Base-by-base conservation (phyloP, 768 basidiomycete species). In the Goffeauzyma gilvescens region DNA sequence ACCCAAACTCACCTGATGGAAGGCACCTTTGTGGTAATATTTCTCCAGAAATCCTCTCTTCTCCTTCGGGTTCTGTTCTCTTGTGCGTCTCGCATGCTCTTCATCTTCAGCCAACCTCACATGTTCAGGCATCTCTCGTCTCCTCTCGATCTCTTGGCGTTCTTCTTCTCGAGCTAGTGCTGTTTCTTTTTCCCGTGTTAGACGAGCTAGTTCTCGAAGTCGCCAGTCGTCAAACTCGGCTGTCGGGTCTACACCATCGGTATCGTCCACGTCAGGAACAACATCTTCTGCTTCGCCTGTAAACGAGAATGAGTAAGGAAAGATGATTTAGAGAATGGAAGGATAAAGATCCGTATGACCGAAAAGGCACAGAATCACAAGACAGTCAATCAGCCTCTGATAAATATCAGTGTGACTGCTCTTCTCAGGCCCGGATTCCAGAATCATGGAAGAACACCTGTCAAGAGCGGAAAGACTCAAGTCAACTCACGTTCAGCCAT, bases 1-100 rank as follows among this genome's bases (percentile, higher is more conserved):
- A n/a, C n/a, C n/a, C n/a, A n/a, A n/a, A 58, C 71, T 24, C 46
- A 82, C 87, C 73, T 89, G 84, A 62, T 93, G 86, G 70, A 96
- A 98, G 46, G 90, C 93, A 54, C 93, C 93, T 65, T 90, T 95
- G 69, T 98, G 93, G 77, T 86, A 96, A 62, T 93, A 98, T 65
- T 93, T 96, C 62, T 96, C 87, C 49, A 96, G 64, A 66, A 96
- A 96, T 58, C 76, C 82, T 59, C 86, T 81, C 49, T 82, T 72
- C 22, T 38, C 25, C 59, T 93, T 64, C 26, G 52, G 51, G 65
- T 89, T 90, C 41, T 82, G 83, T 42, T 79, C 78, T 43, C 93
- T 71, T 24, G 73, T 66, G 60, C 81, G 76, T 45, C 84, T 72
- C 2, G 87, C 89, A 31, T 70, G 75, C 60, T 83, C 87, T 47